Evolutionary conservation across 371 early-diverging fungal species (phyloP), one percentile per base, ranked within the genome.

Genomic region (Apophysomyces variabilis): DNA sequence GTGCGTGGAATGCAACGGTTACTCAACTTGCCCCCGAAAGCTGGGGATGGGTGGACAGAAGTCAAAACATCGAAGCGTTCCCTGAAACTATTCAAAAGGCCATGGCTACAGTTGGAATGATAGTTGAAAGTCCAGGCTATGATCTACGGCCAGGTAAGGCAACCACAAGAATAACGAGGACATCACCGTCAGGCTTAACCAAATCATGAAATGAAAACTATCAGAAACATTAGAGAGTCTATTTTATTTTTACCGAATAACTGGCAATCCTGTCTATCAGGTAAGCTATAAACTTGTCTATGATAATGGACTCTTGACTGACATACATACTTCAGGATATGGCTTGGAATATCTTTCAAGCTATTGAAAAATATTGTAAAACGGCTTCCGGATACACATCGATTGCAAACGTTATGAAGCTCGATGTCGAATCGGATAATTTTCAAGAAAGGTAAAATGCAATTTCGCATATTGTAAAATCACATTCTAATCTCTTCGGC

Each of bases 151-250:
- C 89, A 6, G 90, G 87, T 50, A 61, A 61, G 38, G 16, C 16
- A 13, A 18, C 16, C 6, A 13, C 6, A 18, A 45, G 13, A 6
- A 13, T 45, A 45, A 50, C 21, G 3, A 21, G 21, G 4, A 50
- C 21, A 18, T 0, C 7, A 58, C 16, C 9, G 26, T 43, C 9
- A 36, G 16, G 6, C 11, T 1, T 13, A 41, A 41, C 8, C 1
- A 41, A 41, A 13, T 1, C 8, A 41, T 11, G 4, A 41, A 41
- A 41, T 41, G 41, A 38, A 36, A 32, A 16, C 37, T 36, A 21
- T 50, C 79, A 69, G 95, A 95, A 79, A 89, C 90, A 0, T 59
- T 93, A 11, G 95, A 95, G 68, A 85, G 87, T 13, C 62, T 95
- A 7, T 95, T 91, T 74, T 80, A 87, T 58, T 72, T 91, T 66